These are phyloP conservation scores for Moricandia arvensis DNA, from an alignment of 345 rosid species.

Conservation along the genomic window DNA sequence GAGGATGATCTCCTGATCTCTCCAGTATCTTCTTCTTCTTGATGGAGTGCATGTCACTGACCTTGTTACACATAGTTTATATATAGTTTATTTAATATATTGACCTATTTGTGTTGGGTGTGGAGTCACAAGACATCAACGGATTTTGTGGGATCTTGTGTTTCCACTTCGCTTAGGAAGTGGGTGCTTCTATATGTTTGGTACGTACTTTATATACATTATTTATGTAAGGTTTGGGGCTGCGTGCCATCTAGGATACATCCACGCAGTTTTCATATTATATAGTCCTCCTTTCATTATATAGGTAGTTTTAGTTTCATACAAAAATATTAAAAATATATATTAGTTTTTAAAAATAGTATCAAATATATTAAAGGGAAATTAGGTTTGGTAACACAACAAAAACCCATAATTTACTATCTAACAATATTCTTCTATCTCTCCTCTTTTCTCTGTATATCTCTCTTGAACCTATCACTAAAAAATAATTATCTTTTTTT, in stretches of 20 bases:
- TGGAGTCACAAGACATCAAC: slow-evolving; percentile 24
- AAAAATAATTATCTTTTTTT: no score
- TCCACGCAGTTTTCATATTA: background rate
- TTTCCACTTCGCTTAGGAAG: slow-evolving; percentile 26
- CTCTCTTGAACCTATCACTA: no score
- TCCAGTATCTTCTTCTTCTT: background rate
- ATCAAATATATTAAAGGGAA: no score
- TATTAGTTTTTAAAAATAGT: no score
- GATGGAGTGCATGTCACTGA: slow-evolving; percentile 23
- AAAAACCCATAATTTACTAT: no score
- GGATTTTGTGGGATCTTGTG: slow-evolving; percentile 36
- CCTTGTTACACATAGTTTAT: slow-evolving; percentile 31
- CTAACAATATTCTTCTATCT: no score
- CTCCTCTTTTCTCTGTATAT: no score
- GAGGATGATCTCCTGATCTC: slow-evolving; percentile 5
- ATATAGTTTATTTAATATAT: slow-evolving; percentile 2
- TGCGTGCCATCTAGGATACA: slow-evolving; percentile 32
- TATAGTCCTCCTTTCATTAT: background rate
- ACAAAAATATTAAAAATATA: no score
- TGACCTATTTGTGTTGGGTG: slow-evolving; percentile 6
- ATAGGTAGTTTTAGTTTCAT: no score
- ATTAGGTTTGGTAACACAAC: no score
- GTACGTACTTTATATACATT: background rate
- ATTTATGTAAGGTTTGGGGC: slow-evolving; percentile 16
- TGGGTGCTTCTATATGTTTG: slow-evolving; percentile 20